Conservation (phyloP, 2,329 filamentous ascomycete genomes). For the Mollisia scopiformis region DNA sequence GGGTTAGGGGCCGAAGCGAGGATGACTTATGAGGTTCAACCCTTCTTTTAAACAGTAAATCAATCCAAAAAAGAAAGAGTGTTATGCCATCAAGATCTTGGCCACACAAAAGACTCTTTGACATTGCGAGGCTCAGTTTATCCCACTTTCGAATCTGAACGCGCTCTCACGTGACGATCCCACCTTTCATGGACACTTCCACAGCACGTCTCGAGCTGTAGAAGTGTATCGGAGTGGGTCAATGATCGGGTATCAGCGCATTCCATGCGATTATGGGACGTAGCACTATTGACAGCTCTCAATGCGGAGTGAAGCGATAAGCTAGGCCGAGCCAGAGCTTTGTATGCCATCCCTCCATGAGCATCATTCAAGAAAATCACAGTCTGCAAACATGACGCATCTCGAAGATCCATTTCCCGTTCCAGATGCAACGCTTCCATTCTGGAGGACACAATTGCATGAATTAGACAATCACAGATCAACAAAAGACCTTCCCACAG, state of each 20-base stretch:
- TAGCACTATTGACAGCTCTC: too few relatives aligned
- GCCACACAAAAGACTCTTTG: too few relatives aligned
- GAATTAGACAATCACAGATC: constrained; percentile 22
- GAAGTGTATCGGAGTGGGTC: too few relatives aligned
- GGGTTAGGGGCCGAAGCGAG: neutral
- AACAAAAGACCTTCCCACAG: constrained; percentile 19
- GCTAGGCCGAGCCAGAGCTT: too few relatives aligned
- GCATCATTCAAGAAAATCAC: neutral
- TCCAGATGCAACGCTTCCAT: constrained; percentile 13
- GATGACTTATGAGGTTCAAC: neutral
- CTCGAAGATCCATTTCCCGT: constrained; percentile 16
- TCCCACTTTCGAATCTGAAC: too few relatives aligned
- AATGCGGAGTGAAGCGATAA: too few relatives aligned
- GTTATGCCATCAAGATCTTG: too few relatives aligned
- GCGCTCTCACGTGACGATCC: neutral
- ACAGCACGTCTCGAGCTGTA: neutral
- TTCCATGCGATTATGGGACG: too few relatives aligned
- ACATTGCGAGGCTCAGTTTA: too few relatives aligned
- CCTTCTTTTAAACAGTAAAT: neutral
- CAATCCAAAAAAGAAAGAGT: neutral
- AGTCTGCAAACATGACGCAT: neutral
- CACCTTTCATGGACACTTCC: neutral
- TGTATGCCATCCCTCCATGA: too few relatives aligned
- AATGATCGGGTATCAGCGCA: too few relatives aligned
- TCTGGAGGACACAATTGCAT: constrained; percentile 24